phyloP scores from a whole-genome alignment of 805 yeast species.

The Teunomyces funiuensis region DNA sequence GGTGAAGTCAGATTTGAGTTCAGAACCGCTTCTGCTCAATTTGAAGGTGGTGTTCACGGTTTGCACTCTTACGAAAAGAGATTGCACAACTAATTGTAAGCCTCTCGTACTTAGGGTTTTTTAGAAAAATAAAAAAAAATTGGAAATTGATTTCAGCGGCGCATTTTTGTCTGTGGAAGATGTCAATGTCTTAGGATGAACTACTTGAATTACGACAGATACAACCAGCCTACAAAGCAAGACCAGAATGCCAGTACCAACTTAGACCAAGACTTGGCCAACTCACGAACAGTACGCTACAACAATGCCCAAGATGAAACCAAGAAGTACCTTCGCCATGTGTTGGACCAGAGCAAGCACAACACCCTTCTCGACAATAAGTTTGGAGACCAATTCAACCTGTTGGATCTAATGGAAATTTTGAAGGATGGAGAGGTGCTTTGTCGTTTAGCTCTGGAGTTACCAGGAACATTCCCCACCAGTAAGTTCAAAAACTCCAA shows the following conservation, averaged over 20 bases:
- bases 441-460: conserved; percentile 33
- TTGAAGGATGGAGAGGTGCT: conserved; percentile 59
- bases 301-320: conserved; percentile 39
- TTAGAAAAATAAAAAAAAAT: background rate
- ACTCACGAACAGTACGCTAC: conserved; percentile 54
- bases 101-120: conserved; percentile 5
- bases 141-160: background rate
- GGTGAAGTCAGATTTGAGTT: conserved; percentile 90
- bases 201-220: conserved; percentile 11
- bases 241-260: conserved; percentile 38
- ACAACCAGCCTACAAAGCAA: conserved; percentile 9
- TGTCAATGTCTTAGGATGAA: background rate
- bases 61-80: conserved; percentile 97
- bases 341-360: conserved; percentile 18
- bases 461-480: conserved; percentile 19
- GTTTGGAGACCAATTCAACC: conserved; percentile 8
- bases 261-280: conserved; percentile 59
- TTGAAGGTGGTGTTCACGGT: conserved; percentile 98
- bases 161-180: background rate
- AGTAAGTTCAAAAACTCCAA: conserved; percentile 56
- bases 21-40: conserved; percentile 98
- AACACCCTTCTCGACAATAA: conserved; percentile 11
- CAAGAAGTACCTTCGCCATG: conserved; percentile 54
- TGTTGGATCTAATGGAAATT: conserved; percentile 48
- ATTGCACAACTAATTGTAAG: conserved; percentile 66